Conservation (phyloP, 2,329 filamentous ascomycete genomes). For the Grosmannia serpens region DNA sequence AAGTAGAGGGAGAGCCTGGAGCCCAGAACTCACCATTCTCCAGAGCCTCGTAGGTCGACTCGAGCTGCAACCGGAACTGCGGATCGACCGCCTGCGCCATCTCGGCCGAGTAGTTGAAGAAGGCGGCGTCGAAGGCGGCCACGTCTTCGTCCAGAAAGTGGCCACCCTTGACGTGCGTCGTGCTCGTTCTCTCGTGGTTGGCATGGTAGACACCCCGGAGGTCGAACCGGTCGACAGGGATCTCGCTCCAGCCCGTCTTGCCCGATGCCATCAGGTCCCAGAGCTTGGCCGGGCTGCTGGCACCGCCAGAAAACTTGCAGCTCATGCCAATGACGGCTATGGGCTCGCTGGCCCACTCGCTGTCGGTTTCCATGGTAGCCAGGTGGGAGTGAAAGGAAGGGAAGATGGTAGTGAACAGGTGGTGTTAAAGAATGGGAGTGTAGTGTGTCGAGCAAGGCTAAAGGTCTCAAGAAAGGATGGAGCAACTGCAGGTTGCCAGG, state of each 20-base stretch:
- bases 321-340: constrained; percentile 37
- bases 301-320: constrained; percentile 32
- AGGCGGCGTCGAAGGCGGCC: constrained; percentile 36
- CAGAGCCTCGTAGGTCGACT: constrained; percentile 42
- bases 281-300: constrained; percentile 29
- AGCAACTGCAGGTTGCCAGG: no score
- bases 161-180: constrained; percentile 13
- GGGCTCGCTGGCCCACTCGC: constrained; percentile 18
- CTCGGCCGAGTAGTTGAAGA: constrained; percentile 36
- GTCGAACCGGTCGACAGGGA: constrained; percentile 36
- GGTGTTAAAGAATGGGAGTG: no score
- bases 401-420: no score
- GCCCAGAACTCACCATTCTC: constrained; percentile 38
- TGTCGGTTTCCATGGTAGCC: background rate
- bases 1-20: constrained; percentile 9
- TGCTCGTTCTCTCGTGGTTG: constrained; percentile 25
- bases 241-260: constrained; percentile 27
- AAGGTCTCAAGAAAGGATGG: no score
- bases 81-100: constrained; percentile 42
- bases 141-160: constrained; percentile 36
- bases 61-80: constrained; percentile 39
- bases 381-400: no score
- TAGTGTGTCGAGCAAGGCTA: no score
- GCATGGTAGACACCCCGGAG: constrained; percentile 26
- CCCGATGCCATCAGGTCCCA: constrained; percentile 31